Conservation (phyloP, 805 yeast species). For the Candida awuae region DNA sequence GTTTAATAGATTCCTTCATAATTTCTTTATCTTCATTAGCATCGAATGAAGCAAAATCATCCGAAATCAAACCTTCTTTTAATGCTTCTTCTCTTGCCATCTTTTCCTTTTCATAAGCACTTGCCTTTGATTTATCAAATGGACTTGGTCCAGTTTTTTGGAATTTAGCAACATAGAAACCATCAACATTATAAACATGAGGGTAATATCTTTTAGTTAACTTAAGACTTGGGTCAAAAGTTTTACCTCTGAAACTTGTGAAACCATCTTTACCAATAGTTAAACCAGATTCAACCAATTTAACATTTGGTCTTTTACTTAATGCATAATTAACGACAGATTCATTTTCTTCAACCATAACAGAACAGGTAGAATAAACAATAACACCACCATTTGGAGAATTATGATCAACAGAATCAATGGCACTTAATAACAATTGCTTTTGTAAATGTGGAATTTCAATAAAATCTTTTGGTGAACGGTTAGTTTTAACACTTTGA, state of each 20-base stretch:
- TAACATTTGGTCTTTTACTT: slow-evolving; percentile 92
- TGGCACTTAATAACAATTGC: slow-evolving; percentile 87
- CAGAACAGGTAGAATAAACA: slow-evolving; percentile 97
- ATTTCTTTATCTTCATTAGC: slow-evolving; percentile 66
- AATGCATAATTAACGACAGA: slow-evolving; percentile 97
- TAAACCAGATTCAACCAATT: slow-evolving; percentile 84
- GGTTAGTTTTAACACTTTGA: slow-evolving; percentile 83
- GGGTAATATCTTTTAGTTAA: slow-evolving; percentile 95
- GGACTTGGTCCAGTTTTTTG: slow-evolving; percentile 83
- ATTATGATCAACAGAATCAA: slow-evolving; percentile 92
- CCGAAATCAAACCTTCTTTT: slow-evolving; percentile 75
- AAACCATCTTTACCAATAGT: slow-evolving; percentile 95
- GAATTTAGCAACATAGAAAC: slow-evolving; percentile 95
- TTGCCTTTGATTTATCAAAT: slow-evolving; percentile 77
- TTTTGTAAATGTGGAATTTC: slow-evolving; percentile 96
- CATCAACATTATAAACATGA: slow-evolving; percentile 97
- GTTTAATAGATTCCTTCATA: slow-evolving; percentile 61
- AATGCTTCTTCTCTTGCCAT: slow-evolving; percentile 70
- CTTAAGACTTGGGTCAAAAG: slow-evolving; percentile 65
- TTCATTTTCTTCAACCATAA: slow-evolving; percentile 97
- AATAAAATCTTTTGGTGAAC: slow-evolving; percentile 94
- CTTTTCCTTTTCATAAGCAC: slow-evolving; percentile 78
- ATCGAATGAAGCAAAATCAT: slow-evolving; percentile 78
- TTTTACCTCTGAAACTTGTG: slow-evolving; percentile 87
- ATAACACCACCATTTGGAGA: slow-evolving; percentile 88